Percentiles rank a stretch among this genome's conserved stretches.
phyloP scores from a whole-genome alignment of 345 rosid genomes.

The Cardamine resedifolia region DNA sequence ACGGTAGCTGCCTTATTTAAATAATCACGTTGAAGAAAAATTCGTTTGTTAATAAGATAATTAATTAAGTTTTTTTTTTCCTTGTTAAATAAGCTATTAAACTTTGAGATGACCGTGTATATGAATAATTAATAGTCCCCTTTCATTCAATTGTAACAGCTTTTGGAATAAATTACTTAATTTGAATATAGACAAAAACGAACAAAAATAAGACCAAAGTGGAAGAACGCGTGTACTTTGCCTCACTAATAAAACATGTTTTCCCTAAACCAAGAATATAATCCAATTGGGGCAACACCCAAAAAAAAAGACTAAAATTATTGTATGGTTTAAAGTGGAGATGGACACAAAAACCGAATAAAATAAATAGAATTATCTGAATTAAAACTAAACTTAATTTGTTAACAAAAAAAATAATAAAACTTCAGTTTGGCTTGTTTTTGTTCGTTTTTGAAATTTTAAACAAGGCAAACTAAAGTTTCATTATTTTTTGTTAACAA shows the following conservation, averaged over 20 bases:
- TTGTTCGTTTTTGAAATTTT: no score
- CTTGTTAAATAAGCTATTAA: conserved; percentile 12
- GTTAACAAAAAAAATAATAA: no score
- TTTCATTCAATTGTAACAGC: conserved; percentile 26
- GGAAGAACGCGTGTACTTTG: conserved; percentile 38
- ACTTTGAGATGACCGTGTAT: conserved; percentile 29
- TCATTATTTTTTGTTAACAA: background rate
- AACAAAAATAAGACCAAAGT: conserved; percentile 4
- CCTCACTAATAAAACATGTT: conserved; percentile 34
- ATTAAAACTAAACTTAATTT: background rate
- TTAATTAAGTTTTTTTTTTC: background rate
- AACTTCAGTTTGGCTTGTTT: no score
- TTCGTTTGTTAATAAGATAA: conserved; percentile 19
- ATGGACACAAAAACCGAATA: background rate
- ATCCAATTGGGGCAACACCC: background rate
- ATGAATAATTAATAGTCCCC: conserved; percentile 12
- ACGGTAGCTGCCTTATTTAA: conserved; percentile 33
- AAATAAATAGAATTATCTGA: background rate
- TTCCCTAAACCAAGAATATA: conserved; percentile 11
- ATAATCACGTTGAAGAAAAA: conserved; percentile 24
- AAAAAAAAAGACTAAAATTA: background rate
- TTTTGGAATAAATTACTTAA: conserved; percentile 31
- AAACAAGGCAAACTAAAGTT: background rate
- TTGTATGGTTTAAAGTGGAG: background rate
- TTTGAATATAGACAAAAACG: conserved; percentile 33